Percentiles rank a stretch among this genome's conserved stretches.
Evolutionary conservation across 805 yeast species (phyloP).

Genomic region (Wickerhamomyces subpelliculosus): DNA sequence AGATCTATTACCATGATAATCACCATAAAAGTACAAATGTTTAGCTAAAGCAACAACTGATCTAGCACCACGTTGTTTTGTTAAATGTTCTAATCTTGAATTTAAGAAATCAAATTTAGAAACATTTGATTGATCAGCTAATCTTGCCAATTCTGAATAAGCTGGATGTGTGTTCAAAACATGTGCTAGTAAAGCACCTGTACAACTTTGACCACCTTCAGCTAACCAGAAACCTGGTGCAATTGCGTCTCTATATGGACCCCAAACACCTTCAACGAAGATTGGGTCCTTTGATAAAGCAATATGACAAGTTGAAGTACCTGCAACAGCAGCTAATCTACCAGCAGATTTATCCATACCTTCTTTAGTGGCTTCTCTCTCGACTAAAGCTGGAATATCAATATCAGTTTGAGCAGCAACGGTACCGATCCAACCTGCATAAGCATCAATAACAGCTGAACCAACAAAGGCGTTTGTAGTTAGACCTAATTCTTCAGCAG

Average conservation of each 20-base stretch:
- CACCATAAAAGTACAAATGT: conserved; percentile 90
- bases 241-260: conserved; percentile 91
- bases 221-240: conserved; percentile 92
- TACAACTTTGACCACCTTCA: conserved; percentile 98
- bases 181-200: conserved; percentile 90
- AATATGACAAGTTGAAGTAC: conserved; percentile 96
- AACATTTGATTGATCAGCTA: conserved; percentile 60
- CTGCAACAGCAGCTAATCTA: conserved; percentile 95
- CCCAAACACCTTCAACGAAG: conserved; percentile 97
- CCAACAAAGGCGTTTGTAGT: conserved; percentile 79
- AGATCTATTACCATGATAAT: conserved; percentile 91
- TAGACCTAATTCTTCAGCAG: conserved; percentile 83
- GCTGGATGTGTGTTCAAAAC: conserved; percentile 89
- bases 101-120: conserved; percentile 83
- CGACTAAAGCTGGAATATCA: conserved; percentile 40
- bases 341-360: conserved; percentile 64
- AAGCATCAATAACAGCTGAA: conserved; percentile 95
- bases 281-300: conserved; percentile 78
- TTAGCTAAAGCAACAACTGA: conserved; percentile 77
- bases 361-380: conserved; percentile 36
- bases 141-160: conserved; percentile 56
- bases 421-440: conserved; percentile 98
- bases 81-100: conserved; percentile 61
- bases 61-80: conserved; percentile 47
- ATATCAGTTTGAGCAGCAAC: conserved; percentile 82